Evolutionary conservation across 345 rosid species (phyloP), one percentile per base, ranked within the genome.

Genomic region (Eucalyptus curtisii): DNA sequence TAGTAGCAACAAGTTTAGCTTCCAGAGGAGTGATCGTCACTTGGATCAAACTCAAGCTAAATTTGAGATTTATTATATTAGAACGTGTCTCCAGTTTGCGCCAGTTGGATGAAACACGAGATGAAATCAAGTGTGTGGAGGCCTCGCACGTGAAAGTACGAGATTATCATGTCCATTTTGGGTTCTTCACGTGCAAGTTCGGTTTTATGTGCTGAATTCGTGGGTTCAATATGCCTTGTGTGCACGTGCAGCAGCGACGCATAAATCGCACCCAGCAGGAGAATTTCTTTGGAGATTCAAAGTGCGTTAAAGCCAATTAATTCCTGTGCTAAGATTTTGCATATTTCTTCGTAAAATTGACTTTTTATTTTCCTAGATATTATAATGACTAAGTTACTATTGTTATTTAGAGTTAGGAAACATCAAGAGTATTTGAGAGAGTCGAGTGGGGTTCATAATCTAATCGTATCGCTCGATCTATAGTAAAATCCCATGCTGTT

Each of bases 401-500:
- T 1, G 40, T n/a, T 8, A n/a, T 66, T 15, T 15, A 40, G 10
- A 4, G 11, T 14, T 66, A 7, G 6, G 5, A n/a, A 66, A n/a
- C 20, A 66, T 33, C 37, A 13, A 66, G 17, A 66, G 40, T n/a
- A n/a, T 66, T n/a, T 66, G 10, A 66, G 11, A n/a, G 10, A 66
- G 1, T 30, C 1, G 1, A 61, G 33, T 61, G 10, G 14, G 3
- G 0, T 30, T 61, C 1, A 0, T 66, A n/a, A n/a, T n/a, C 20
- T 66, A 4, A 66, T n/a, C 6, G 0, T 7, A 66, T 64, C 0
- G 5, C 37, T n/a, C 2, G 0, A 13, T 64, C 0, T 64, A n/a
- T n/a, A 64, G 10, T 64, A 25, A 14, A 13, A 7, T 64, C 10
- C 1, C 2, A 3, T 64, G 76, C 9, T 0, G 5, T 10, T 66